These are phyloP conservation scores for Babesia gibsoni DNA, from an alignment of 169 alveolate species.

Conservation along the genomic window DNA sequence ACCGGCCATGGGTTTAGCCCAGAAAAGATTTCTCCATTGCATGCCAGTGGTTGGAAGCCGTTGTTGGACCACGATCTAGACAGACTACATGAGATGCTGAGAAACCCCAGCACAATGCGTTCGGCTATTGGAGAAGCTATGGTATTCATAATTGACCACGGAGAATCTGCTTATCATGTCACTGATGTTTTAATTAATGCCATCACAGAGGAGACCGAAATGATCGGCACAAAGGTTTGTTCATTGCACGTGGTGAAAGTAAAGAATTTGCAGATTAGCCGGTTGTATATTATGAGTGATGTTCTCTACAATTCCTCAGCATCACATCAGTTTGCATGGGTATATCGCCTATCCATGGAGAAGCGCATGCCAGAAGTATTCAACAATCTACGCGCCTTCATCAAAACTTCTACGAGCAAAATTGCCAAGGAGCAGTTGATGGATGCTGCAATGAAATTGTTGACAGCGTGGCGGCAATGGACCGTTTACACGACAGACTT, in stretches of 20 bases:
- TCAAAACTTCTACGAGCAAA: slow-evolving; percentile 28
- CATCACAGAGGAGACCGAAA: slow-evolving; percentile 14
- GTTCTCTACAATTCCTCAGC: slow-evolving; percentile 59
- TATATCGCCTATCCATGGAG: slow-evolving; percentile 44
- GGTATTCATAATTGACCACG: slow-evolving; percentile 59
- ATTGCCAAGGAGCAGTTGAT: slow-evolving; percentile 52
- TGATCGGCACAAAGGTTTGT: slow-evolving; percentile 38
- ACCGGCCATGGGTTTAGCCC: background rate
- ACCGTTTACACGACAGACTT: slow-evolving; percentile 33
- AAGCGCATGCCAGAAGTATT: slow-evolving; percentile 55
- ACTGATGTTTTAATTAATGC: slow-evolving; percentile 31
- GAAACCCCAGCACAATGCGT: slow-evolving; percentile 7
- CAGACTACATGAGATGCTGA: slow-evolving; percentile 7
- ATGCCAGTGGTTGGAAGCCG: slow-evolving; percentile 33
- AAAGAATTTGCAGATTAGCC: slow-evolving; percentile 24
- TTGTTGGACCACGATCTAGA: slow-evolving; percentile 3
- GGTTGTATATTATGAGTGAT: slow-evolving; percentile 48
- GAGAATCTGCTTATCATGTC: slow-evolving; percentile 59
- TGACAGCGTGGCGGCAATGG: slow-evolving; percentile 56
- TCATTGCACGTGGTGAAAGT: background rate
- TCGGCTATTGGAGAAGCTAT: slow-evolving; percentile 44
- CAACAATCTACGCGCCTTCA: slow-evolving; percentile 10
- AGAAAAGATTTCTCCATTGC: background rate
- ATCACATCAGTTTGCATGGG: slow-evolving; percentile 52
- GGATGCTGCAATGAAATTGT: slow-evolving; percentile 1